Evolutionary conservation across 208 protist species (phyloP), one percentile per base, ranked within the genome.

Genomic region (Trypanosoma theileri): DNA sequence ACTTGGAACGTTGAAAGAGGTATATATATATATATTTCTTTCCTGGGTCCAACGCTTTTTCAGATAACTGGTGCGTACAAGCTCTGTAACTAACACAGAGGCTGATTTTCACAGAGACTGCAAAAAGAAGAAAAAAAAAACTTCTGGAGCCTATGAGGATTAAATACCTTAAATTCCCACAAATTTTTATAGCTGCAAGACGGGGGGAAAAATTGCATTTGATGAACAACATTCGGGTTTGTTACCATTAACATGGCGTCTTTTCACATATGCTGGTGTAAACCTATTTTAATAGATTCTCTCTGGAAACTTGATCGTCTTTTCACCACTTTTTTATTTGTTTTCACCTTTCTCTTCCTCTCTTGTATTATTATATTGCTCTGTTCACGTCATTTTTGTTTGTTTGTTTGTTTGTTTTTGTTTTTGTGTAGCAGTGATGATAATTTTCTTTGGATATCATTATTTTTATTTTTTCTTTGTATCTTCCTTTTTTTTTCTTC

Each of bases 321-420:
- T 65, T 65, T 65, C 42, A 17, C 69, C 65, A 59, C 14, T 65
- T 35, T 63, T 59, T 70, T 71, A 24, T 58, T 14, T 57, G 53
- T 24, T 59, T 40, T 79, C 28, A 46, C 28, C 21, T 62, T 66
- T 35, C 62, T 50, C 62, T 44, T 35, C 28, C 28, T 35, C 28
- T 35, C 28, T 35, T 35, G 28, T 1, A 35, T 45, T 55, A 40
- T 35, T 11, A 62, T 12, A 16, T 45, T 24, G 44, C 26, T 62
- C 22, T 45, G 44, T 58, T 59, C 45, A 26, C 19, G 26, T 26
- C 19, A 17, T 48, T 59, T 31, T 54, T 53, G 22, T 60, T 51
- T 69, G 21, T 54, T 51, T 10, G 3, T 52, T 60, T 71, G 57
- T 64, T 65, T 56, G 48, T 52, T 65, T 77, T 63, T 22, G 28